phyloP scores from a whole-genome alignment of 1,284 basidiomycete species.

The Gymnopus androsaceus region DNA sequence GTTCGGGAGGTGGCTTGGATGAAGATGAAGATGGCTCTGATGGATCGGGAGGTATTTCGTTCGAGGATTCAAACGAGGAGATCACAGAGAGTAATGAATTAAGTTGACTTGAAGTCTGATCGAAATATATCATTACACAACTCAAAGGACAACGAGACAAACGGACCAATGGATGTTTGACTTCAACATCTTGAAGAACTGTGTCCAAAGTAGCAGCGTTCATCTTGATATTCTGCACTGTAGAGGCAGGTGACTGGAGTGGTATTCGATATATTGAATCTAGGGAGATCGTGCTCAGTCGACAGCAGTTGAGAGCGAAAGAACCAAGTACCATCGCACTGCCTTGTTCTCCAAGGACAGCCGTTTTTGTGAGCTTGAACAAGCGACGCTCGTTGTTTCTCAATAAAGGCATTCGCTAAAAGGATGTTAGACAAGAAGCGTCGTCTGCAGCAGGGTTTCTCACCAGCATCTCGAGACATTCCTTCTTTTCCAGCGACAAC shows the following conservation, averaged over 20 bases:
- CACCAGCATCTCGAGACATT: slow-evolving; percentile 74
- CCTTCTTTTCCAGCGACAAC: slow-evolving; percentile 65
- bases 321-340: slow-evolving; percentile 67
- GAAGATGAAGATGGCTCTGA: slow-evolving; percentile 18
- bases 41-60: slow-evolving; percentile 9
- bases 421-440: slow-evolving; percentile 20
- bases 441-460: slow-evolving; percentile 36
- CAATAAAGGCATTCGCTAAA: slow-evolving; percentile 64
- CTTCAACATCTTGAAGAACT: slow-evolving; percentile 51
- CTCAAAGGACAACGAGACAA: neutral
- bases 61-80: slow-evolving; percentile 26
- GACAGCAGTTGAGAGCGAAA: slow-evolving; percentile 1
- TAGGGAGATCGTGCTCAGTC: slow-evolving; percentile 28
- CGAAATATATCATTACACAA: neutral
- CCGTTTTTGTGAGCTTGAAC: slow-evolving; percentile 74
- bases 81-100: slow-evolving; percentile 43
- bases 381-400: slow-evolving; percentile 66
- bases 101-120: slow-evolving; percentile 49
- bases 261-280: slow-evolving; percentile 76
- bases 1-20: slow-evolving; percentile 27
- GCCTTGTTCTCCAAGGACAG: slow-evolving; percentile 78
- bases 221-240: slow-evolving; percentile 59
- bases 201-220: slow-evolving; percentile 56
- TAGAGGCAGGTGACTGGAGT: slow-evolving; percentile 60
- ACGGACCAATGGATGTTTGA: slow-evolving; percentile 74